Conservation (phyloP, 1,284 basidiomycete species). For the Paramarasmius palmivorus region DNA sequence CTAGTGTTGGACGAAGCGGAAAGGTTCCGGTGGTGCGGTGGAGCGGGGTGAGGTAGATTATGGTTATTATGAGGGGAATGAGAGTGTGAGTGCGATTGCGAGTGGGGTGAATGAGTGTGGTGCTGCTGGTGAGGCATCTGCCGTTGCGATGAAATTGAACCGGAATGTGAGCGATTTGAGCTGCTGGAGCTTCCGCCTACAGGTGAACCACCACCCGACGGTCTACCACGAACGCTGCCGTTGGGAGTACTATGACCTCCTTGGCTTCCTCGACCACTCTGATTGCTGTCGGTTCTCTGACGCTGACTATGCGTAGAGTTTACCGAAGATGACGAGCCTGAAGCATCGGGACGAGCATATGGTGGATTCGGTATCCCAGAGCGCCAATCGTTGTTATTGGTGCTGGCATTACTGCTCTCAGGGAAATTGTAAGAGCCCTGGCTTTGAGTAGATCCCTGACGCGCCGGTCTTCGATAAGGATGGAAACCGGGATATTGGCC, state of each 20-base stretch:
- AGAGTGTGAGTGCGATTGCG: constrained; percentile 3
- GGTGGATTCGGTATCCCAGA: constrained; percentile 47
- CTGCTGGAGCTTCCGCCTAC: constrained; percentile 3
- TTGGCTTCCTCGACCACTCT: constrained; percentile 34
- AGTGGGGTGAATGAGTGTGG: constrained; percentile 9
- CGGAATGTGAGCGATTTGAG: constrained; percentile 12
- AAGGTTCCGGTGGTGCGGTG: constrained; percentile 46
- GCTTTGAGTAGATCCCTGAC: constrained; percentile 31
- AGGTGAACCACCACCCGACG: background rate
- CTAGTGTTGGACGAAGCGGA: constrained; percentile 37
- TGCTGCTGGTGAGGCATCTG: constrained; percentile 25
- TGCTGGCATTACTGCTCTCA: constrained; percentile 12
- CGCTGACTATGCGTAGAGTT: constrained; percentile 65
- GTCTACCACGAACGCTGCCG: constrained; percentile 35
- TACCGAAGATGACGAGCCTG: constrained; percentile 72
- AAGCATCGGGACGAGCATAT: constrained; percentile 74
- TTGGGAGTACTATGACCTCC: constrained; percentile 38
- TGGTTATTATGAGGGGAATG: background rate
- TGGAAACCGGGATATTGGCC: constrained; percentile 67
- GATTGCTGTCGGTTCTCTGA: constrained; percentile 65
- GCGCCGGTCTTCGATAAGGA: constrained; percentile 74
- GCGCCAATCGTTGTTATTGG: constrained; percentile 46
- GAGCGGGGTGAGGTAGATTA: constrained; percentile 27
- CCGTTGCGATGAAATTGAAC: constrained; percentile 18
- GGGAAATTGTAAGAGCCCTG: constrained; percentile 31